A percentile compares a stretch with the other conserved stretches of the same genome.
Conservation (phyloP, 768 basidiomycete genomes). For the Lentinus tigrinus region DNA sequence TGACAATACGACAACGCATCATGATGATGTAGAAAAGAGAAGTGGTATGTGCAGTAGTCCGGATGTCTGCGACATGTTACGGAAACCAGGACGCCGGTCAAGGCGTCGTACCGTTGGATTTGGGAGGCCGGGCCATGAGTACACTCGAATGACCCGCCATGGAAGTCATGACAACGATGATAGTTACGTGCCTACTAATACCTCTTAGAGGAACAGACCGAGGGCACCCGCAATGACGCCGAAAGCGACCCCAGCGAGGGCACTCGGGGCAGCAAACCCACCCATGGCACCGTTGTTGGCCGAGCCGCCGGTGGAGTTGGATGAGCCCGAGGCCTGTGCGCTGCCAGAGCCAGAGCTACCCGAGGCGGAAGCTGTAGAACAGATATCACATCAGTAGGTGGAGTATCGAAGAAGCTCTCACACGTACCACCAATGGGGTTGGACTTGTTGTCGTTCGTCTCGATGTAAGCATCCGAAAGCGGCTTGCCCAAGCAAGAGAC, state of each 20-base stretch:
- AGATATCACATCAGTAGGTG: constrained; percentile 18
- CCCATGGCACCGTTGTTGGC: constrained; percentile 14
- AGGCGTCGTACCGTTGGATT: background rate
- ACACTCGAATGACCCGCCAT: background rate
- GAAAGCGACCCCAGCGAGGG: constrained; percentile 5
- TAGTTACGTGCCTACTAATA: background rate
- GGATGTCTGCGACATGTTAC: background rate
- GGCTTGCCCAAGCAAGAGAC: constrained; percentile 60
- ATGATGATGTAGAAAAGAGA: background rate
- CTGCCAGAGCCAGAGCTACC: constrained; percentile 32
- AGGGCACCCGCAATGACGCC: constrained; percentile 6
- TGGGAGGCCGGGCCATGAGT: background rate
- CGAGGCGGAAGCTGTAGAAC: background rate
- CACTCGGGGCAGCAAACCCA: constrained; percentile 1
- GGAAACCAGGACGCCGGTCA: background rate
- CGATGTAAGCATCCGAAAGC: constrained; percentile 70
- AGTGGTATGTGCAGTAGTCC: background rate
- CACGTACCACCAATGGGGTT: constrained; percentile 44
- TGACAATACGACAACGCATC: no score
- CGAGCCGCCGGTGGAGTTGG: constrained; percentile 9
- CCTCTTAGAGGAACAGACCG: constrained; percentile 8
- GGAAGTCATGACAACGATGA: background rate
- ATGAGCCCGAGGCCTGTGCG: constrained; percentile 28
- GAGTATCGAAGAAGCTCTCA: background rate
- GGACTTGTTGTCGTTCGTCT: constrained; percentile 73